Base-by-base conservation (phyloP, 2,329 filamentous ascomycete genomes). In the Botrytis elliptica region DNA sequence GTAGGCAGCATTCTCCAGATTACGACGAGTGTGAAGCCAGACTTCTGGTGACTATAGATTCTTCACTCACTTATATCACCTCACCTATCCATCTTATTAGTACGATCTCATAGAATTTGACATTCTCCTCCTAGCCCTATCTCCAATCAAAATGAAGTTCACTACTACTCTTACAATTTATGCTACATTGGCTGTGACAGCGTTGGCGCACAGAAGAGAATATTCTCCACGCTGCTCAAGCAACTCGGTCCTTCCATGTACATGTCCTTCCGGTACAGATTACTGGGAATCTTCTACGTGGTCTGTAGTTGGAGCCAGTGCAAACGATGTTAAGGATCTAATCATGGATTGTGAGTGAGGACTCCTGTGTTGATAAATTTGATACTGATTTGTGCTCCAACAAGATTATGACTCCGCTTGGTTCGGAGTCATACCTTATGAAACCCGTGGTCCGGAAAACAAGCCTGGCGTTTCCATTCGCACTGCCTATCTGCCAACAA, bases 221-320 rank as follows among this genome's bases (percentile, higher is more conserved):
- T 52, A 25, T 14, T 33, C 63, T 40, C 18, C 59, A 16, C 8
- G 18, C 29, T 71, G 69, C 36, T 64, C 69, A 33, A 64, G 42
- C 8, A 25, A 71, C 42, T 71, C 69, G 7, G 16, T 4, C 16
- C n/a, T 64, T 52, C 69, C 69, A 14, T 71, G 42, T 42, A 22
- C 18, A n/a, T 71, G 42, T 12, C 69, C 69, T 22, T 1, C 59
- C 0, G 59, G 59, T 18, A 71, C 59, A 42, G 69, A 71, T 7
- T 71, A 71, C 33, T 71, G 59, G 59, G 69, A 71, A 29, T 71
- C 69, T 20, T 71, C 69, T 18, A 71, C 59, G 4, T 71, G 69
- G 59, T 44, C 69, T 9, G 59, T 71, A 9, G 63, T 71, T 22
- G 59, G 42, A 20, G 59, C 69, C 16, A 38, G 16, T 14, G 69